A percentile compares a stretch with the other conserved stretches of the same genome.
Conservation (phyloP, 2,329 filamentous ascomycete species). For the Alternaria sp. region DNA sequence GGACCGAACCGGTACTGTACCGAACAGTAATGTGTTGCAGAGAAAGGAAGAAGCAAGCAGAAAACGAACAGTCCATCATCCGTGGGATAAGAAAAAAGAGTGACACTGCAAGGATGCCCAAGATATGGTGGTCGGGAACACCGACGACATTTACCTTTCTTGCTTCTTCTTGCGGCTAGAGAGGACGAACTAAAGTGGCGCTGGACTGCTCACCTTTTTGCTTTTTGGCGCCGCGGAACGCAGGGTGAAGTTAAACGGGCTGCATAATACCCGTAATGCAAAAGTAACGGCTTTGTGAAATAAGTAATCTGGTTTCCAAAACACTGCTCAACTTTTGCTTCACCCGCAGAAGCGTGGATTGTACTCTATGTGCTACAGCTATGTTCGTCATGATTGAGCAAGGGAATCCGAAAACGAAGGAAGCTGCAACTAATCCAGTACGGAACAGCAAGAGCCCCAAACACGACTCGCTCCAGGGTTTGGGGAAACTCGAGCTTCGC, state of each 20-base stretch:
- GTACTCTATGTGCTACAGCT: background rate
- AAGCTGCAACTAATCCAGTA: background rate
- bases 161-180: conserved; percentile 1
- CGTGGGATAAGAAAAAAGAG: background rate
- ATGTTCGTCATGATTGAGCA: background rate
- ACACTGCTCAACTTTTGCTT: background rate
- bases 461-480: background rate
- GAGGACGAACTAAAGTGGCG: background rate
- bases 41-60: background rate
- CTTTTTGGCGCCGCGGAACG: background rate
- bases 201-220: background rate
- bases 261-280: background rate
- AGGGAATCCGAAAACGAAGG: background rate
- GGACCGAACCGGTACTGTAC: background rate
- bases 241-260: conserved; percentile 1
- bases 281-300: conserved; percentile 1
- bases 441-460: background rate
- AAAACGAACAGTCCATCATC: background rate
- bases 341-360: background rate
- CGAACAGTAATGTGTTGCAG: background rate
- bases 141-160: background rate
- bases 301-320: background rate
- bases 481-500: background rate
- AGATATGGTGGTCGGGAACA: background rate
- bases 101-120: background rate